Conservation (phyloP, 1,284 basidiomycete species). For the Ceratobasidium sp. region DNA sequence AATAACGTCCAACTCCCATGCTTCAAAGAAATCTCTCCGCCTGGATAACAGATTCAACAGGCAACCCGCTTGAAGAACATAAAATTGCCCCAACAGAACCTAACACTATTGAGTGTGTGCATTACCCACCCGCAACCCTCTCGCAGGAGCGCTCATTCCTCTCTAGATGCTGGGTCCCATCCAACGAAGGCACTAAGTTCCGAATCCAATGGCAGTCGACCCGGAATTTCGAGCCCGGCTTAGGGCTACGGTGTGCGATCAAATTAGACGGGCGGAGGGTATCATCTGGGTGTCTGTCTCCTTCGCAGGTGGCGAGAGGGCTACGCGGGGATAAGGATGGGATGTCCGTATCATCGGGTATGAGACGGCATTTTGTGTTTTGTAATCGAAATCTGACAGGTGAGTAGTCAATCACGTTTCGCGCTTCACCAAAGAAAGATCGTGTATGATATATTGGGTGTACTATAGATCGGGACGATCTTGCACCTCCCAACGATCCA, state of each 20-base stretch:
- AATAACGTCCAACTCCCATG: conserved; percentile 1
- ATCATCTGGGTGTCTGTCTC: not conserved
- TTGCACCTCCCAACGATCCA: conserved; percentile 5
- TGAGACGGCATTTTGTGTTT: conserved; percentile 11
- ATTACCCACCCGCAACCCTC: too few relatives aligned
- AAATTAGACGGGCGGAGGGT: conserved; percentile 18
- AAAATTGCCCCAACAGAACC: not conserved
- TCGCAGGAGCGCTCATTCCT: not conserved
- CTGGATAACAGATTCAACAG: conserved; percentile 35
- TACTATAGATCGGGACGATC: conserved; percentile 25
- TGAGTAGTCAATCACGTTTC: not conserved
- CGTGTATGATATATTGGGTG: not conserved
- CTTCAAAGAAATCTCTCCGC: conserved; percentile 10
- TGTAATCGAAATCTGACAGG: conserved; percentile 2
- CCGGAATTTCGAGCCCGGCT: conserved; percentile 12
- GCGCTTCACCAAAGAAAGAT: not conserved
- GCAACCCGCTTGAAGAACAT: conserved; percentile 10
- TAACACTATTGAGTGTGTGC: conserved; percentile 14
- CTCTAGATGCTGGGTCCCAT: conserved; percentile 31
- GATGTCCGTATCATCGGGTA: not conserved
- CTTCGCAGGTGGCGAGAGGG: not conserved
- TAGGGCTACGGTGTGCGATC: conserved; percentile 9
- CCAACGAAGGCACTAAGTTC: conserved; percentile 4
- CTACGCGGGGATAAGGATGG: conserved; percentile 10
- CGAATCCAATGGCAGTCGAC: conserved; percentile 15